Evolutionary conservation across 1,139 yeast species (phyloP).

Genomic region (Candida frijolesensis): DNA sequence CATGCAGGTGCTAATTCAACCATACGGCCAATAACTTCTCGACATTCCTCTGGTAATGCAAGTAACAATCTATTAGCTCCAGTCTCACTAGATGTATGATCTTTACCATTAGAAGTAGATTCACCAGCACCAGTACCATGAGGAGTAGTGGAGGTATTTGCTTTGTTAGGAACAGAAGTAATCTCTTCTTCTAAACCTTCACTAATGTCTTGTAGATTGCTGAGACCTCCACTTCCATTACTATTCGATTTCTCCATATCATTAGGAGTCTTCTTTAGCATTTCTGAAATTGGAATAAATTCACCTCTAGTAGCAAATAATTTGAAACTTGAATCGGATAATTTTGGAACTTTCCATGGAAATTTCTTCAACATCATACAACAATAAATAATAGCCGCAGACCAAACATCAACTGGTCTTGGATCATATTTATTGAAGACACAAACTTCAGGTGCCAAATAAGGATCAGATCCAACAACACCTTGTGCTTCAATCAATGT

Average conservation of each 20-base stretch:
- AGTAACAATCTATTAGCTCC: conserved; percentile 72
- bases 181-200: conserved; percentile 28
- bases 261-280: conserved; percentile 43
- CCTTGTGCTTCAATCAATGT: conserved; percentile 83
- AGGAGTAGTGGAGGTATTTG: neutral
- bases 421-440: conserved; percentile 84
- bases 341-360: conserved; percentile 97
- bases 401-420: conserved; percentile 94
- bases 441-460: conserved; percentile 91
- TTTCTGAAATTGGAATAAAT: conserved; percentile 40
- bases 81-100: conserved; percentile 59
- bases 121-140: neutral
- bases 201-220: conserved; percentile 34
- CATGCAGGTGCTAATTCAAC: conserved; percentile 84
- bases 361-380: conserved; percentile 93
- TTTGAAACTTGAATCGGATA: conserved; percentile 81
- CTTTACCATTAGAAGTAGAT: conserved; percentile 26
- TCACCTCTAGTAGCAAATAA: conserved; percentile 57
- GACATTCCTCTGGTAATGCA: conserved; percentile 71
- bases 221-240: conserved; percentile 12
- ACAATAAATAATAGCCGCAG: conserved; percentile 87
- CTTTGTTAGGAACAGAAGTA: conserved; percentile 2
- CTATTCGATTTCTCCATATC: conserved; percentile 16
- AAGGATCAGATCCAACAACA: conserved; percentile 92
- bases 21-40: conserved; percentile 69